Evolutionary conservation across 2,329 filamentous ascomycete genomes (phyloP), one percentile per base, ranked within the genome.

Genomic region (Truncatella angustata): DNA sequence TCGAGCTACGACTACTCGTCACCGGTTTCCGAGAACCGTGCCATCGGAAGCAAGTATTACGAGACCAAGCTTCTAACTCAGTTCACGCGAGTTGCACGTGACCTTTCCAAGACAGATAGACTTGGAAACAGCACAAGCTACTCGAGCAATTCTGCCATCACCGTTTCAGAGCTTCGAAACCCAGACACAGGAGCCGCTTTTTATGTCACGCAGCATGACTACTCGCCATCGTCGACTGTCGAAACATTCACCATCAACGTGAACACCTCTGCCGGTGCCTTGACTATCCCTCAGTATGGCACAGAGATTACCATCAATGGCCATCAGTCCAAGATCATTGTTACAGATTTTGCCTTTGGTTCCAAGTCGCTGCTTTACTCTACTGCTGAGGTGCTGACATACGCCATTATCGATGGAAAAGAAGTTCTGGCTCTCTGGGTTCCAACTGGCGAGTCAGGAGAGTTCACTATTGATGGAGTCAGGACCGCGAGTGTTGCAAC

Each of bases 1-100:
- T 81, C 78, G 3, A 84, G 79, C 28, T 86, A 86, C 57, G 84
- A 86, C 61, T 86, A 86, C 62, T 82, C 78, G 4, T 78, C 81
- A 4, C 82, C 83, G 0, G 81, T 86, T 14, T 79, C 78, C 1
- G 81, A 85, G 60, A 79, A 79, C 58, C 74, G 83, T 11, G 70
- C 70, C 9, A 79, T 86, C 18, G 76, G 77, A 39, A 75, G 73
- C 58, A 86, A 86, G 61, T 86, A 79, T 61, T 80, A 80, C 52
- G 83, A 86, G 64, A 85, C 81, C 0, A 86, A 86, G 63, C 72
- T 85, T 20, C 66, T 85, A 24, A 79, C 78, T 2, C 62, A 85
- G 54, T 86, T 86, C 61, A 82, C 81, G 0, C 74, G 81, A 26
- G 74, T 78, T 36, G 82, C 83, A 2, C 71, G 73, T 20, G 81